phyloP scores from a whole-genome alignment of 1,139 yeast species.

The Kodamaea suecica region DNA sequence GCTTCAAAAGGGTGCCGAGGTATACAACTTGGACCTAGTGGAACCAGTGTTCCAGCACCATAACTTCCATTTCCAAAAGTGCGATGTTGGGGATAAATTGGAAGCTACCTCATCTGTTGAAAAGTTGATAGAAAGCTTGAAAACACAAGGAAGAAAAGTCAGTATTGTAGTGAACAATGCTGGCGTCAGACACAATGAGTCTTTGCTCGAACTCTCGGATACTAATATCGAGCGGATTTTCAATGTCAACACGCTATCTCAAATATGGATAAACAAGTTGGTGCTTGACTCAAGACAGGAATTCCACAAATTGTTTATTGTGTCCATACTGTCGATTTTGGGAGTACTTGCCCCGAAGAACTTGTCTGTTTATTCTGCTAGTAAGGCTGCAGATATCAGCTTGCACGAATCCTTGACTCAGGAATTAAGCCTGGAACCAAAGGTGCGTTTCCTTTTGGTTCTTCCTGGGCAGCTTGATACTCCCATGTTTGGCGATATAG shows the following conservation, averaged over 20 bases:
- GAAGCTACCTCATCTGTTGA: conserved; percentile 23
- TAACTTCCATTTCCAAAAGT: conserved; percentile 25
- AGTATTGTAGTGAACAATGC: conserved; percentile 72
- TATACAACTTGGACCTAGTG: conserved; percentile 48
- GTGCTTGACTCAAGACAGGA: conserved; percentile 29
- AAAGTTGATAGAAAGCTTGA: conserved; percentile 28
- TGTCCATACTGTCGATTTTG: conserved; percentile 65
- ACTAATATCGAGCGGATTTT: conserved; percentile 37
- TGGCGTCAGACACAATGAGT: conserved; percentile 55
- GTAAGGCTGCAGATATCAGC: conserved; percentile 62
- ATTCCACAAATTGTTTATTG: conserved; percentile 42
- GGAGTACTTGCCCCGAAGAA: conserved; percentile 71
- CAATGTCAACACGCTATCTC: conserved; percentile 57
- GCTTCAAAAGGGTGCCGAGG: conserved; percentile 26
- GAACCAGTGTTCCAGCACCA: conserved; percentile 22
- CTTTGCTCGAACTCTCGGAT: conserved; percentile 35
- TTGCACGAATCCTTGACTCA: conserved; percentile 56
- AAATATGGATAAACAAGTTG: conserved; percentile 46
- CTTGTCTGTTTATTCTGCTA: conserved; percentile 60
- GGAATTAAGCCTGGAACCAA: conserved; percentile 35
- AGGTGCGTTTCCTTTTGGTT: conserved; percentile 48
- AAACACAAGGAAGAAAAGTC: conserved; percentile 29
- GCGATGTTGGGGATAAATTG: conserved; percentile 49
- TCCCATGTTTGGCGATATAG: conserved; percentile 58
- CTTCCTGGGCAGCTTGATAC: conserved; percentile 69